Evolutionary conservation across 257 asterid genomes (phyloP), one percentile per base, ranked within the genome.

Genomic region (Orobanche coerulescens): DNA sequence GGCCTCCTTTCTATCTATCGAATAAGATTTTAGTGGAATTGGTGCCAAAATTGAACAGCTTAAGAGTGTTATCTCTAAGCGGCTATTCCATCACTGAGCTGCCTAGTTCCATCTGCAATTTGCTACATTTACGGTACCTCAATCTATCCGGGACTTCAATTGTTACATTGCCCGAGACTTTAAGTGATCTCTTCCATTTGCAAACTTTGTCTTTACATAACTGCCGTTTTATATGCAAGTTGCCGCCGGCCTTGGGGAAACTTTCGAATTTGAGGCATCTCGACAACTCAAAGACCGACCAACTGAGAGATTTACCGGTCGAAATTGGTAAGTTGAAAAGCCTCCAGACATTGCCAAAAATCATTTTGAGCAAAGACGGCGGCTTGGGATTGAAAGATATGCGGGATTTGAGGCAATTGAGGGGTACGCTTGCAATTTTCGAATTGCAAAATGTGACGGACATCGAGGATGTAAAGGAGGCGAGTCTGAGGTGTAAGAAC

Each of bases 391-490:
- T 85, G 42, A 65, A 63, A 24, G 81, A 82, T 12, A 43, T 82
- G 59, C 19, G 75, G 67, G 57, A 70, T 56, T 77, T 85, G 52
- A 62, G 20, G 62, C 76, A 18, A 28, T 65, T 85, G 47, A 68
- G 70, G 47, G 95, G 95, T 52, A 58, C 76, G n/a, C 79, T 86
- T 23, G 70, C 78, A 57, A 72, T 86, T 62, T 59, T 40, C 4
- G 88, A 75, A 43, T 66, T 86, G 82, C 92, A 86, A 52, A 77
- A 86, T 66, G 89, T 77, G 30, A 44, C 55, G 12, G 76, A 72
- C 62, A 58, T 76, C 14, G 84, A 74, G 60, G 85, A 81, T 47
- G 88, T 86, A 0, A 74, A 74, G 70, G 84, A 76, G 55, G 95
- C 87, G 10, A 59, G 66, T 47, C 65, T 86, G 37, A 75, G 71